Base-by-base conservation (phyloP, 2,329 filamentous ascomycete species). In the Metarhizium brunneum region DNA sequence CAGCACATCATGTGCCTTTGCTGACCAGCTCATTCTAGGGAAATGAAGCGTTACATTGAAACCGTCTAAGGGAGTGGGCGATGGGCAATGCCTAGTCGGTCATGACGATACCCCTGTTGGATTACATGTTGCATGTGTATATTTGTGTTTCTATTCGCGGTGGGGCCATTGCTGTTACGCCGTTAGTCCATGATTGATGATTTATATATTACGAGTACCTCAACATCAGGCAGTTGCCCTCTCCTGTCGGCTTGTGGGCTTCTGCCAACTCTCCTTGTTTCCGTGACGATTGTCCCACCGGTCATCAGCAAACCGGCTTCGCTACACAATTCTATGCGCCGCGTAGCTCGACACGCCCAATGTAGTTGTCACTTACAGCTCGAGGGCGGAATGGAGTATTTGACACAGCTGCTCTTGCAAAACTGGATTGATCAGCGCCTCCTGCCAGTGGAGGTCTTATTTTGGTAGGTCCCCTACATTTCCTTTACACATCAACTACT, bases 21-120 rank as follows among this genome's bases (percentile, higher is more conserved):
- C 38, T 47, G 58, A 58, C 65, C 67, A 59, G 20, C 2, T 0
- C 8, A 43, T 11, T 35, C 45, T 60, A 88, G 86, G 87, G 88
- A 92, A 70, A 78, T 90, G 69, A 83, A 82, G 71, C 79, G 88
- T 57, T 91, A 91, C 52, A 59, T 61, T 54, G 57, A 58, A 54
- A 61, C 59, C 18, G 54, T 58, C 29, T 63, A 43, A 55, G 25
- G 25, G 13, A 20, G 4, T n/a, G 25, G 2, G n/a, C n/a, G 7
- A n/a, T 25, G 18, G 32, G 32, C 32, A 36, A 3, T n/a, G 14
- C 29, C 50, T 11, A 8, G 6, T 29, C n/a, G 45, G 25, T 10
- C 13, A 30, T 32, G 1, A 47, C 40, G 40, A 53, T 53, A 48
- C 25, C 42, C 52, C 32, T 8, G 29, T 29, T 45, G 13, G 35